A percentile compares a stretch with the other conserved stretches of the same genome.
phyloP scores from a whole-genome alignment of 805 yeast species.

The Debaryomyces castellii region DNA sequence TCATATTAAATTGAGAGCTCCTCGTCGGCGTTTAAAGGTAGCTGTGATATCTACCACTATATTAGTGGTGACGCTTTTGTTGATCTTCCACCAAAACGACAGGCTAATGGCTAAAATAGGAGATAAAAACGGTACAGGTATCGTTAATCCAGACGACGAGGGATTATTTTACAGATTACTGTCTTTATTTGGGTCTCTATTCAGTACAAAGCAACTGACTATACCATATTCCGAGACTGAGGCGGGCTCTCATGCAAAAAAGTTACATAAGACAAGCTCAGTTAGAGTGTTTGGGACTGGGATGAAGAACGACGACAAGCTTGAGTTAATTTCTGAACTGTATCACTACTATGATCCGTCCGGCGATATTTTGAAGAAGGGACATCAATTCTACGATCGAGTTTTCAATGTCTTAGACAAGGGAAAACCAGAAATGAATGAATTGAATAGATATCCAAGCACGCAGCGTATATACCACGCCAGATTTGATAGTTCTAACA shows the following conservation, averaged over 20 bases:
- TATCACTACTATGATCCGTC: slow-evolving; percentile 8
- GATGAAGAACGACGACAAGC: slow-evolving; percentile 6
- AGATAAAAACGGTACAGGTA: not conserved
- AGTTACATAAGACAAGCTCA: slow-evolving; percentile 5
- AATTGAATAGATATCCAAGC: slow-evolving; percentile 44
- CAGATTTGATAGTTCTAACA: slow-evolving; percentile 36
- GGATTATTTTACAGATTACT: not conserved
- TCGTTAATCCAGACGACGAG: not conserved
- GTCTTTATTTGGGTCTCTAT: not conserved
- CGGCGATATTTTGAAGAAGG: slow-evolving; percentile 20
- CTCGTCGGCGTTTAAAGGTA: slow-evolving; percentile 1
- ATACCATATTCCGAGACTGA: slow-evolving; percentile 12
- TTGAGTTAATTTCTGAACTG: slow-evolving; percentile 5
- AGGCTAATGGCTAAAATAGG: not conserved
- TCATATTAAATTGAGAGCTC: not conserved
- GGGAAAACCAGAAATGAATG: slow-evolving; percentile 45
- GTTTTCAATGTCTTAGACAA: slow-evolving; percentile 42
- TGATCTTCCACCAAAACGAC: not conserved
- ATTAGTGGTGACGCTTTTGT: not conserved
- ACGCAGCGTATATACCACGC: slow-evolving; percentile 54
- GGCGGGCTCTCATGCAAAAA: slow-evolving; percentile 8
- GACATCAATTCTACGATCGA: slow-evolving; percentile 41
- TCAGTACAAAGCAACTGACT: slow-evolving; percentile 7
- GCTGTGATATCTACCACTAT: not conserved
- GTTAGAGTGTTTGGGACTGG: slow-evolving; percentile 1